phyloP scores from a whole-genome alignment of 1,139 yeast species.

The Pneumocystis oryctolagi region DNA sequence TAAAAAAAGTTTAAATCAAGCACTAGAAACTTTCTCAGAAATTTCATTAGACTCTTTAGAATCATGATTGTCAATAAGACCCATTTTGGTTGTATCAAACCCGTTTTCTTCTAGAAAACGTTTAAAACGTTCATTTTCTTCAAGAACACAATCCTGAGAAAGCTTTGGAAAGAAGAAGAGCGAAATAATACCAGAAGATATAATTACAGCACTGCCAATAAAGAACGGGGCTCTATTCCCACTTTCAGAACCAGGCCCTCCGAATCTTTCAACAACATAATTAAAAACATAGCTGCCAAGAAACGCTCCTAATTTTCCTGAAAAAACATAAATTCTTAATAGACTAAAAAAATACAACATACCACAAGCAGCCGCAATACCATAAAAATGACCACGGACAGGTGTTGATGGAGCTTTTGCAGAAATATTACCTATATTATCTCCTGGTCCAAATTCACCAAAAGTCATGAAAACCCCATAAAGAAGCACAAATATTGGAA shows the following conservation, averaged over 20 bases:
- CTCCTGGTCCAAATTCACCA: constrained; percentile 94
- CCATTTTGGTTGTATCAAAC: constrained; percentile 18
- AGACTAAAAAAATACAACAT: not conserved
- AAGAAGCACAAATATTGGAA: constrained; percentile 69
- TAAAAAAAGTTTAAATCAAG: no score
- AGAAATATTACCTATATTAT: constrained; percentile 75
- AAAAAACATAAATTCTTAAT: not conserved
- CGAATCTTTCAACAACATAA: constrained; percentile 37
- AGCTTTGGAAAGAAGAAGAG: constrained; percentile 63
- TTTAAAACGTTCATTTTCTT: constrained; percentile 60
- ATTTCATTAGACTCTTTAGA: not conserved
- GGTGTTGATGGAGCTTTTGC: constrained; percentile 78
- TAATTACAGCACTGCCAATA: constrained; percentile 62
- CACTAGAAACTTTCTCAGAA: not conserved
- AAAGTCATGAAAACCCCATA: constrained; percentile 74
- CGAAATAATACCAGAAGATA: constrained; percentile 55
- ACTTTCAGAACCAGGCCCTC: constrained; percentile 28
- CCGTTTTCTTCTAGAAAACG: constrained; percentile 36
- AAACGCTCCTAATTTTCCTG: constrained; percentile 84
- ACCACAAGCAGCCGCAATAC: constrained; percentile 61
- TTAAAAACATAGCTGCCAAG: constrained; percentile 86
- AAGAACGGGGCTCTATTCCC: constrained; percentile 69
- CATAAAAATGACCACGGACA: constrained; percentile 80
- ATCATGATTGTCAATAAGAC: not conserved
- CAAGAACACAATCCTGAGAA: constrained; percentile 66